phyloP scores from a whole-genome alignment of 257 asterid genomes.

The Asclepias syriaca region DNA sequence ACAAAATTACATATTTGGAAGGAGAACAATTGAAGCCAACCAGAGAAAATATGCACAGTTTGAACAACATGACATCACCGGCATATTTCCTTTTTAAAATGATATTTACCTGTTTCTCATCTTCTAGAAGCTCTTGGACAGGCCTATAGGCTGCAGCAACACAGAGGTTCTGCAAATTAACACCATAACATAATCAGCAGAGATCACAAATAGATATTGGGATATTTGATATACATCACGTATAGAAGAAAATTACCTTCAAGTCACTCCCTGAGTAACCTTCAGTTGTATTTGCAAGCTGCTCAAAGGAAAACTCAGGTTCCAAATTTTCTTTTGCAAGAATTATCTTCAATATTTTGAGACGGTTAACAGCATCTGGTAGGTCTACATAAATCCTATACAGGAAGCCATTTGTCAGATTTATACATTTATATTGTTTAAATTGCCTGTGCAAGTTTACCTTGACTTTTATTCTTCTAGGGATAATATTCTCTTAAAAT shows the following conservation, averaged over 20 bases:
- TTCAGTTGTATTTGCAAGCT: conserved; percentile 90
- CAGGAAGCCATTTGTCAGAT: conserved; percentile 22
- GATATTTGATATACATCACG: not conserved
- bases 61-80: not conserved
- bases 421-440: not conserved
- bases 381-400: conserved; percentile 87
- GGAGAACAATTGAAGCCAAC: not conserved
- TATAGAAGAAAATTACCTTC: conserved; percentile 51
- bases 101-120: conserved; percentile 55
- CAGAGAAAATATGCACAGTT: not conserved
- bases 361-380: conserved; percentile 92
- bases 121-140: conserved; percentile 83
- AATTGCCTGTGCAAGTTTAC: not conserved
- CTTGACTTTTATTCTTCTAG: not conserved
- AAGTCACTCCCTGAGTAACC: conserved; percentile 99
- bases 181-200: conserved; percentile 1
- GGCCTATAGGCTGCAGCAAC: conserved; percentile 95
- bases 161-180: conserved; percentile 72
- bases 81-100: not conserved
- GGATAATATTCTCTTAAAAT: not conserved
- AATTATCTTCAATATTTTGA: conserved; percentile 76
- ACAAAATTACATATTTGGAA: not conserved
- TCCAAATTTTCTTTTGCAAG: conserved; percentile 76
- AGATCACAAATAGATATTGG: conserved; percentile 4
- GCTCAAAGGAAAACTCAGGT: conserved; percentile 56